phyloP scores from a whole-genome alignment of 2,329 filamentous ascomycete species.

The Verticillium dahliae region DNA sequence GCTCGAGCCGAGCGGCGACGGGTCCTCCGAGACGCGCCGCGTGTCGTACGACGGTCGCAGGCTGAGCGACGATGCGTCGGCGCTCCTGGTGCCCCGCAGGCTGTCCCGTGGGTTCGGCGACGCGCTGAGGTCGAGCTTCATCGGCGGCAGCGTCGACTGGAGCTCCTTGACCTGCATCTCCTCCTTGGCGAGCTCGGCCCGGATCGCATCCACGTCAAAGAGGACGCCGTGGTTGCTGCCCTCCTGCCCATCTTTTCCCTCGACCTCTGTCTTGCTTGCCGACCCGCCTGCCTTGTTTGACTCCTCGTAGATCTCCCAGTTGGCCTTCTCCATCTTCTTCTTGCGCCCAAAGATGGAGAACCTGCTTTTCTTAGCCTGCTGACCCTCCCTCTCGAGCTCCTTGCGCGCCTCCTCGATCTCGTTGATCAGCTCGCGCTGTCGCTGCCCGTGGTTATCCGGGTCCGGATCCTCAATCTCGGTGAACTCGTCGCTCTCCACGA shows the following conservation, averaged over 20 bases:
- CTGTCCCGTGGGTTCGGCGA: constrained; percentile 20
- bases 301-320: constrained; percentile 93
- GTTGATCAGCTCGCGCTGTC: constrained; percentile 88
- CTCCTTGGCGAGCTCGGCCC: constrained; percentile 73
- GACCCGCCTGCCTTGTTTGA: constrained; percentile 30
- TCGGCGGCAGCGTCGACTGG: constrained; percentile 80
- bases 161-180: constrained; percentile 67
- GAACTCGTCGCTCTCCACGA: constrained; percentile 89
- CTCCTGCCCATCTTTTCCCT: constrained; percentile 40
- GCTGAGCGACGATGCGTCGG: constrained; percentile 24
- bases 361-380: constrained; percentile 47
- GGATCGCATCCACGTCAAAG: constrained; percentile 93
- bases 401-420: constrained; percentile 94
- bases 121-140: constrained; percentile 61
- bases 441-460: constrained; percentile 80
- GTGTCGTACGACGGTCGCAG: constrained; percentile 17
- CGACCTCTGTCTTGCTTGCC: constrained; percentile 17
- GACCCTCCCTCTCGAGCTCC: constrained; percentile 71
- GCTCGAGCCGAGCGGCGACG: constrained; percentile 13
- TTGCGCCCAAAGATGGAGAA: constrained; percentile 81
- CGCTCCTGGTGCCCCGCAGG: constrained; percentile 41
- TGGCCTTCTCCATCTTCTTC: constrained; percentile 68
- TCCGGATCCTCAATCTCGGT: constrained; percentile 96
- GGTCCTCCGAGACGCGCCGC: constrained; percentile 10
- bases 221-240: constrained; percentile 60